phyloP scores from a whole-genome alignment of 768 basidiomycete species.

The Lactarius indigo region DNA sequence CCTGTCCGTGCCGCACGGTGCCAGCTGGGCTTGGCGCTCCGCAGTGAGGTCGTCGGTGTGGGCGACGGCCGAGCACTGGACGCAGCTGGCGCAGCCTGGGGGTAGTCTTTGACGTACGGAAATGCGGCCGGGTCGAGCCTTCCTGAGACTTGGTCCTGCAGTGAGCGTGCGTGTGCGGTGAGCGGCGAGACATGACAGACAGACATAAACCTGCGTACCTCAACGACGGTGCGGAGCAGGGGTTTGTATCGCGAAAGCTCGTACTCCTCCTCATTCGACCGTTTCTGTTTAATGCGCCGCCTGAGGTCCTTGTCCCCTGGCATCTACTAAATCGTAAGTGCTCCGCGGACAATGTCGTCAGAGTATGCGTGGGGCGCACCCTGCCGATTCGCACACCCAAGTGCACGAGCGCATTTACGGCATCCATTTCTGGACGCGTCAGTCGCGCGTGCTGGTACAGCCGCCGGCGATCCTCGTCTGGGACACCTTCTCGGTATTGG shows the following conservation, averaged over 20 bases:
- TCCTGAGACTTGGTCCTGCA: slow-evolving; percentile 75
- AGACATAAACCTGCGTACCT: slow-evolving; percentile 45
- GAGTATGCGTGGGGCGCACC: slow-evolving; percentile 44
- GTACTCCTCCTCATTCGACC: slow-evolving; percentile 83
- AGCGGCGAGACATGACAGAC: background rate
- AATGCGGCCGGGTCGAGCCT: slow-evolving; percentile 77
- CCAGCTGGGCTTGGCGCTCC: slow-evolving; percentile 89
- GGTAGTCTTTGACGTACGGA: slow-evolving; percentile 86
- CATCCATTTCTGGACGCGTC: slow-evolving; percentile 86
- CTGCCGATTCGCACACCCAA: slow-evolving; percentile 83
- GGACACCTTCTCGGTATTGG: slow-evolving; percentile 91
- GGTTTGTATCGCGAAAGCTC: slow-evolving; percentile 95
- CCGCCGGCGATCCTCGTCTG: slow-evolving; percentile 94
- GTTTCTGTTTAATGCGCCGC: slow-evolving; percentile 79
- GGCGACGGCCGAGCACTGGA: slow-evolving; percentile 48
- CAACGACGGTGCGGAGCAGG: slow-evolving; percentile 70
- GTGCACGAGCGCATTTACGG: slow-evolving; percentile 79
- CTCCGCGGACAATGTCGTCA: background rate
- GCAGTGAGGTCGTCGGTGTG: slow-evolving; percentile 59
- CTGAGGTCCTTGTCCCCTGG: slow-evolving; percentile 74
- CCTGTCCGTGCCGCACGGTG: slow-evolving; percentile 67
- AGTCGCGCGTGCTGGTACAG: slow-evolving; percentile 94
- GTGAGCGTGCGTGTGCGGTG: background rate
- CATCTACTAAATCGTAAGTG: background rate
- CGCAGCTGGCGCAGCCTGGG: slow-evolving; percentile 46